These are phyloP conservation scores for Beauveria scarabaeidicola DNA, from an alignment of 2,329 filamentous ascomycete species.

Conservation along the genomic window DNA sequence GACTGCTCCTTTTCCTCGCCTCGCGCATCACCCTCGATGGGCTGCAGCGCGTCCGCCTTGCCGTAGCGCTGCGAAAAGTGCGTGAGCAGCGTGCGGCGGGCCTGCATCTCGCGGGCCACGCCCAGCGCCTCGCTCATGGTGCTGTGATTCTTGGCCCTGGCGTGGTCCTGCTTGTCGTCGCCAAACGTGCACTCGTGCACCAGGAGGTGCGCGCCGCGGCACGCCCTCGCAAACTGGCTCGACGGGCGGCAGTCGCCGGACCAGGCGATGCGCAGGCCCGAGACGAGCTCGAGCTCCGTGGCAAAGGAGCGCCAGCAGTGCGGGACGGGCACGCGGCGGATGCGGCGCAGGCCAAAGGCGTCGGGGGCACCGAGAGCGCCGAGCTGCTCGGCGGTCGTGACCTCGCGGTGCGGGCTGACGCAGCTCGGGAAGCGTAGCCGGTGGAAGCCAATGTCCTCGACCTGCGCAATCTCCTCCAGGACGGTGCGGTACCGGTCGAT, in stretches of 20 bases:
- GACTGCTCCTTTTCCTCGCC: constrained; percentile 2
- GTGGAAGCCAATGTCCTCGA: constrained; percentile 68
- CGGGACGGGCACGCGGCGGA: constrained; percentile 59
- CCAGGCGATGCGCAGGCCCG: constrained; percentile 80
- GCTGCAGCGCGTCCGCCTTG: constrained; percentile 39
- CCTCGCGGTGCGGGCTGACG: constrained; percentile 12
- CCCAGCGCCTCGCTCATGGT: constrained; percentile 80
- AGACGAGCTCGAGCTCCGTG: constrained; percentile 67
- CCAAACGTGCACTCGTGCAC: constrained; percentile 97
- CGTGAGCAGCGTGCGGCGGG: constrained; percentile 72
- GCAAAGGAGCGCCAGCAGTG: constrained; percentile 79
- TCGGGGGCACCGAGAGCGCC: constrained; percentile 26
- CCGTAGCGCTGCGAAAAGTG: constrained; percentile 95
- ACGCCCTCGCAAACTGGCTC: constrained; percentile 58
- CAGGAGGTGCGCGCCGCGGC: constrained; percentile 67
- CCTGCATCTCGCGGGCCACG: constrained; percentile 70
- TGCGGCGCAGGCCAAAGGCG: constrained; percentile 52
- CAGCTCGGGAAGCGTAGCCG: constrained; percentile 33
- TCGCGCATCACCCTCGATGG: constrained; percentile 20
- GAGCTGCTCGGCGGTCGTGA: constrained; percentile 24
- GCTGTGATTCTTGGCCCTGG: constrained; percentile 78
- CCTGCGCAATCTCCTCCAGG: constrained; percentile 67
- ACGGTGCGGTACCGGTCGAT: constrained; percentile 64
- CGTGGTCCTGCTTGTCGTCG: constrained; percentile 71
- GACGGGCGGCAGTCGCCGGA: constrained; percentile 89